Evolutionary conservation across 305 asterid species (phyloP).

Genomic region (Fraxinus sp.): DNA sequence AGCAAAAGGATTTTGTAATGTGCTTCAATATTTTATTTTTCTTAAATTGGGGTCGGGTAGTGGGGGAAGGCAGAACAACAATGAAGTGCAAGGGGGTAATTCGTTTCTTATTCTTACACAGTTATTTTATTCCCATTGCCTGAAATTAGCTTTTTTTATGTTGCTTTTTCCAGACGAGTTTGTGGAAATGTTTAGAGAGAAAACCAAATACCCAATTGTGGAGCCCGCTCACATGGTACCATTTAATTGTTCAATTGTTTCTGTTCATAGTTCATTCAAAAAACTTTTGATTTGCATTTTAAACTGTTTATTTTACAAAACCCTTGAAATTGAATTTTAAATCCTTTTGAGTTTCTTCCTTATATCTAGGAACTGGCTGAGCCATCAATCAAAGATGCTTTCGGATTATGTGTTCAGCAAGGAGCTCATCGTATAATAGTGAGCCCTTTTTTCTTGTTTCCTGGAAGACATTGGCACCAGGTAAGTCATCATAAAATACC

Average conservation of each 20-base stretch:
- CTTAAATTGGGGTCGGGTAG: neutral
- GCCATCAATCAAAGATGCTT: conserved; percentile 89
- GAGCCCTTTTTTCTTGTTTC: conserved; percentile 93
- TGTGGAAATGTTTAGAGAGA: conserved; percentile 78
- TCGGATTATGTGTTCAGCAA: conserved; percentile 65
- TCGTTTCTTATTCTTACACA: neutral
- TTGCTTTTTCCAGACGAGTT: conserved; percentile 62
- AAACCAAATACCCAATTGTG: conserved; percentile 69
- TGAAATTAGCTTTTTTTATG: neutral
- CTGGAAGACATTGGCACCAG: conserved; percentile 95
- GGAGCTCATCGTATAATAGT: conserved; percentile 86
- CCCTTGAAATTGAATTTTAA: conserved; percentile 4
- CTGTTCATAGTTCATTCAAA: neutral
- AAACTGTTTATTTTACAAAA: neutral
- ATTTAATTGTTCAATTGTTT: neutral
- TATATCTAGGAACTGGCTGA: conserved; percentile 78
- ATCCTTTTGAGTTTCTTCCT: conserved; percentile 18
- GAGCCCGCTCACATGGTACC: conserved; percentile 99
- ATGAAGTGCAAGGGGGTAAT: neutral
- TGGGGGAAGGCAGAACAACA: neutral
- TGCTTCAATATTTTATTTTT: neutral
- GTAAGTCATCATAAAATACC: conserved; percentile 32
- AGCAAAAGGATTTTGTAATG: neutral
- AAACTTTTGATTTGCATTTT: neutral
- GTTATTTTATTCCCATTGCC: neutral